A percentile compares a stretch with the other conserved stretches of the same genome.
Conservation (phyloP, 1,284 basidiomycete genomes). For the Polyporus tsugae region DNA sequence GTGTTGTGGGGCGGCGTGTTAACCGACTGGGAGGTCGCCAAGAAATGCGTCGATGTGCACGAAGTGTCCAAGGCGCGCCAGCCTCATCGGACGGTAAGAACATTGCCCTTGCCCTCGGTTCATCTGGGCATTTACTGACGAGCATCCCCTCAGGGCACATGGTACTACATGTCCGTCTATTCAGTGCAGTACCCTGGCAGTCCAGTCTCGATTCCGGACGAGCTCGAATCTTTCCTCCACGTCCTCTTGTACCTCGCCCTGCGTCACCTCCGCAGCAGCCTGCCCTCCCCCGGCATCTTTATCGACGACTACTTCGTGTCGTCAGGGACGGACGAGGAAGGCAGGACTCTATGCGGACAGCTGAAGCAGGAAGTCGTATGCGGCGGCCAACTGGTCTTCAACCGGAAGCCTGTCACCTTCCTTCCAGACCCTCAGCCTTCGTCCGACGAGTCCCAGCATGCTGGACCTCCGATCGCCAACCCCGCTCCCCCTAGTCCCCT, state of each 20-base stretch:
- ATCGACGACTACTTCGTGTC: background rate
- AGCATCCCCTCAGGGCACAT: conserved; percentile 21
- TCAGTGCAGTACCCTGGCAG: background rate
- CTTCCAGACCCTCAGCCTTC: background rate
- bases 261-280: background rate
- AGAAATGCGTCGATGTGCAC: background rate
- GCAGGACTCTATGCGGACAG: background rate
- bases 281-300: background rate
- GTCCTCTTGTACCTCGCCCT: background rate
- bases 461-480: background rate
- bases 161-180: conserved; percentile 24
- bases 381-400: background rate
- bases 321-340: background rate
- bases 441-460: background rate
- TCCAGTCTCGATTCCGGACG: background rate
- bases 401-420: background rate
- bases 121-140: background rate
- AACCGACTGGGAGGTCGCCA: conserved; percentile 25
- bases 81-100: conserved; percentile 8
- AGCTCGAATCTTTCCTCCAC: background rate
- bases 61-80: background rate
- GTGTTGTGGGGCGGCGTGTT: conserved; percentile 14
- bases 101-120: background rate
- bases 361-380: background rate
- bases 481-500: background rate